Evolutionary conservation across 768 basidiomycete genomes (phyloP), one percentile per base, ranked within the genome.

Genomic region (Lactarius hengduanensis): DNA sequence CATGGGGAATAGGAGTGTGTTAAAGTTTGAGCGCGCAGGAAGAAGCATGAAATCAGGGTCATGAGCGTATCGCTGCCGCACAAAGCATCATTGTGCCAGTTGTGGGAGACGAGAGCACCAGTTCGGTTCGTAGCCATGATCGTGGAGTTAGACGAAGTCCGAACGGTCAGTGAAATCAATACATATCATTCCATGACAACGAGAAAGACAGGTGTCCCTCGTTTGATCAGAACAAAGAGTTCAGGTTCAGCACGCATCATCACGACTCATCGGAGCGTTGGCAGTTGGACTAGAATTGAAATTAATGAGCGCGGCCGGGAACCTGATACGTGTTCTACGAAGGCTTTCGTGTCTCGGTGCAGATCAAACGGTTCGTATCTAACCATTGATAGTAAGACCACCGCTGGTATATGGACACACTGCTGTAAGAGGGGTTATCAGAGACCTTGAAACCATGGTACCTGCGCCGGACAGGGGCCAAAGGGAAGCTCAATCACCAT

Each of bases 71-170:
- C 57, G 30, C 57, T 41, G 66, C 61, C 34, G 50, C 34, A 41
- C 16, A 15, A 55, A 50, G 57, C 18, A 41, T 30, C 53, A 55
- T 67, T 32, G 54, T 54, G 16, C 22, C 22, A 20, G 41, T 15
- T 55, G 26, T 34, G 50, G 18, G 20, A 40, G 30, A 43, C 4
- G 26, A 30, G 26, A 16, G 38, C 4, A 34, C 11, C 40, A 15
- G 66, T 63, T 67, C 66, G 66, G 62, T 67, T 59, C 58, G 57
- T 41, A 40, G 66, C 53, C 40, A 32, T 40, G 32, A 13, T 45
- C 10, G 53, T 59, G 57, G 57, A 59, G 26, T 40, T 43, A 32
- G 16, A 38, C 30, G 32, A 57, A 57, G 30, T 20, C 18, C 16
- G 38, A 58, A 50, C 28, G 47, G 56, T 38, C 45, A 62, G 54